A percentile compares a stretch with the other conserved stretches of the same genome.
phyloP scores from a whole-genome alignment of 306 rosid species.

The Glycine latifolia region DNA sequence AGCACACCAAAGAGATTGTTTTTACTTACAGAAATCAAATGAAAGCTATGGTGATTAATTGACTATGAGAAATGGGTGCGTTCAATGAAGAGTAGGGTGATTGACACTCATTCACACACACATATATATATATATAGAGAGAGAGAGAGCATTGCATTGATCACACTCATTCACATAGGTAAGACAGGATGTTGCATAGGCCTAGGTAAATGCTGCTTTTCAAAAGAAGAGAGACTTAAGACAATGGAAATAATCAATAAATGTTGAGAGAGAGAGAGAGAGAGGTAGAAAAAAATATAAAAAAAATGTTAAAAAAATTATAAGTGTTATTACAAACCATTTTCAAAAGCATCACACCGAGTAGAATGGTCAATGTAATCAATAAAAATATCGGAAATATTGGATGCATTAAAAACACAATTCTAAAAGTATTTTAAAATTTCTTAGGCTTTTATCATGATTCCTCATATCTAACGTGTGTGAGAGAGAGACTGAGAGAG shows the following conservation, averaged over 20 bases:
- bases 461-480: too few relatives aligned
- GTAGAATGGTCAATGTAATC: not conserved
- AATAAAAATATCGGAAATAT: not conserved
- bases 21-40: not conserved
- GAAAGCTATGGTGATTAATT: not conserved
- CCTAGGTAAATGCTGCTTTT: too few relatives aligned
- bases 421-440: not conserved
- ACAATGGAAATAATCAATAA: not conserved
- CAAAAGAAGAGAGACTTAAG: too few relatives aligned
- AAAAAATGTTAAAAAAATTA: not conserved
- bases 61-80: not conserved
- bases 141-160: too few relatives aligned
- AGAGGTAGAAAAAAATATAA: not conserved
- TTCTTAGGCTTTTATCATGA: not conserved
- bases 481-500: not conserved
- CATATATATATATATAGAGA: too few relatives aligned
- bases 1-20: not conserved
- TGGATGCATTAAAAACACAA: not conserved
- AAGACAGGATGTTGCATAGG: too few relatives aligned
- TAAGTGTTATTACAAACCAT: not conserved
- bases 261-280: not conserved
- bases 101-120: too few relatives aligned
- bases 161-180: too few relatives aligned
- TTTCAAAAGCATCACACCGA: not conserved
- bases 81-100: not conserved